Conservation (phyloP, 139 green algal species). For the Desmodesmus armatus region DNA sequence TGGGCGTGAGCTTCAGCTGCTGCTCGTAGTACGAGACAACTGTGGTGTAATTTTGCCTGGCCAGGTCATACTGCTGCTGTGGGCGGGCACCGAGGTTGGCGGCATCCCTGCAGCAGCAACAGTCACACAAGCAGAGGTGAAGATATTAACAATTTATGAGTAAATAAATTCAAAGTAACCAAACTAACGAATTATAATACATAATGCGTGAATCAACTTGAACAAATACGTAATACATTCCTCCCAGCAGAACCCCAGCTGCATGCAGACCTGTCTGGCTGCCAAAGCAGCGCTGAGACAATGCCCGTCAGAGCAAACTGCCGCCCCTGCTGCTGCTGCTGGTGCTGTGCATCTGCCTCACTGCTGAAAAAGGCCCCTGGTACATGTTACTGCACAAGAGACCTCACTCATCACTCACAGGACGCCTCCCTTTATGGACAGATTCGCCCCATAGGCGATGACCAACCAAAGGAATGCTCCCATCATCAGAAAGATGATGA, state of each 20-base stretch:
- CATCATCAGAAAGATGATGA: constrained; percentile 47
- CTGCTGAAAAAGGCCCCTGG: too few species aligned
- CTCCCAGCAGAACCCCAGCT: too few species aligned
- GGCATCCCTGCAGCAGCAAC: constrained; percentile 17
- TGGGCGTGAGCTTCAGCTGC: constrained; percentile 24
- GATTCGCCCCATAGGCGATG: constrained; percentile 44
- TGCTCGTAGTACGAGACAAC: constrained; percentile 35
- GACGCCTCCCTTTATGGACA: constrained; percentile 41
- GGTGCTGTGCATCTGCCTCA: neutral
- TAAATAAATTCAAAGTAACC: too few species aligned
- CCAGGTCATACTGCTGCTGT: neutral
- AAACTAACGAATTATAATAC: too few species aligned
- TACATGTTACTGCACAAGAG: too few species aligned
- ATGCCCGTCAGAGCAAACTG: too few species aligned
- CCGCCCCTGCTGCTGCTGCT: constrained; percentile 9
- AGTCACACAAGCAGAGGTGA: neutral
- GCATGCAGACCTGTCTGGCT: too few species aligned
- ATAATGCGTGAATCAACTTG: too few species aligned
- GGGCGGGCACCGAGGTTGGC: neutral
- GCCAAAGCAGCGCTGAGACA: too few species aligned
- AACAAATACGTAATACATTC: too few species aligned
- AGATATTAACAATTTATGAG: neutral
- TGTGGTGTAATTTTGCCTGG: constrained; percentile 24
- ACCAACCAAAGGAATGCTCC: constrained; percentile 50
- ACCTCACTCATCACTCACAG: neutral